Evolutionary conservation across 352 stramenopile species (phyloP).

Genomic region (Phytopythium aichiense): DNA sequence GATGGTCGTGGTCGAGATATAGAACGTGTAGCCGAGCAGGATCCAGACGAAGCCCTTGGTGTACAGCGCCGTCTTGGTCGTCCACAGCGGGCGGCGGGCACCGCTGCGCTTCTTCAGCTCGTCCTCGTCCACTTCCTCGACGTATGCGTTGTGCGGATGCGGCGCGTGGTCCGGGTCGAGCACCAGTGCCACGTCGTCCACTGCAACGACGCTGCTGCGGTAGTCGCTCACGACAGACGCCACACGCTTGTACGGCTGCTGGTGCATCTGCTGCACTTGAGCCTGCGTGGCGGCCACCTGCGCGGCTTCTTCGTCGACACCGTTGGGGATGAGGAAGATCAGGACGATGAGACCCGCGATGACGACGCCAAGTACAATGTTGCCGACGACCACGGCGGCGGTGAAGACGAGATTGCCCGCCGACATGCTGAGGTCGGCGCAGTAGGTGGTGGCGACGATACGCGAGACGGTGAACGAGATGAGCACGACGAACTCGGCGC

Average conservation of each 20-base stretch:
- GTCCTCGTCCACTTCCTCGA: conserved; percentile 31
- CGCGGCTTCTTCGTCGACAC: conserved; percentile 15
- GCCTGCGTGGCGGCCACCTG: not conserved
- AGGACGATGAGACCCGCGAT: conserved; percentile 44
- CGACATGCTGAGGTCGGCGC: conserved; percentile 47
- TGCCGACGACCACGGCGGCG: conserved; percentile 43
- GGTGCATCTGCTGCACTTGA: conserved; percentile 4
- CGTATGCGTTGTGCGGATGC: conserved; percentile 53
- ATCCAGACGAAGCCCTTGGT: conserved; percentile 65
- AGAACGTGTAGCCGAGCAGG: conserved; percentile 54
- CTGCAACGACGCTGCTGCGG: conserved; percentile 17
- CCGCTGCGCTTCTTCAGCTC: conserved; percentile 1
- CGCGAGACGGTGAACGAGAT: conserved; percentile 61
- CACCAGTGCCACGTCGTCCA: conserved; percentile 21
- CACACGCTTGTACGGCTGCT: conserved; percentile 3
- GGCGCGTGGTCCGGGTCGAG: conserved; percentile 27
- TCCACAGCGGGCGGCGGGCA: conserved; percentile 12
- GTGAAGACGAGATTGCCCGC: conserved; percentile 48
- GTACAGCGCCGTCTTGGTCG: conserved; percentile 32
- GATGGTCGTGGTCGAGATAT: conserved; percentile 54
- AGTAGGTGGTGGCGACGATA: conserved; percentile 55
- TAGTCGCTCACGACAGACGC: conserved; percentile 10
- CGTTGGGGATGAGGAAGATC: conserved; percentile 51
- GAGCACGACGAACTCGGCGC: conserved; percentile 61
- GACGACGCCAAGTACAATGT: conserved; percentile 42